Conservation (phyloP, 495 filamentous ascomycete species). For the Penicillium paxilli region DNA sequence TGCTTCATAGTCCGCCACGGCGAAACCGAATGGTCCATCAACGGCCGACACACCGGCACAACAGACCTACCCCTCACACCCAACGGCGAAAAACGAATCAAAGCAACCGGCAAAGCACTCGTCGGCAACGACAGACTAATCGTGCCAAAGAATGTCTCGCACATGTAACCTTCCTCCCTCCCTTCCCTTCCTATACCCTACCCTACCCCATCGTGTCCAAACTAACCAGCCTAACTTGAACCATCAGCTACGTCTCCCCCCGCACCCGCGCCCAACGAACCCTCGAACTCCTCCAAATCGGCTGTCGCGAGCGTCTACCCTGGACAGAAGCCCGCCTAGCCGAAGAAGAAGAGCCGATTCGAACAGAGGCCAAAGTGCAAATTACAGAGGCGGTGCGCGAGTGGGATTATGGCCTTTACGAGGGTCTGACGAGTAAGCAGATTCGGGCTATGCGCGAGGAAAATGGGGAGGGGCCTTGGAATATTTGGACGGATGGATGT, state of each 20-base stretch:
- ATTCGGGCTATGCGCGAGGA: constrained; percentile 59
- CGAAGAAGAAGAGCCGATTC: constrained; percentile 37
- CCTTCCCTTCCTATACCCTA: background rate
- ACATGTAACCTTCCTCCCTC: constrained; percentile 52
- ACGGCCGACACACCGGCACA: constrained; percentile 84
- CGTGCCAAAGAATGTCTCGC: constrained; percentile 75
- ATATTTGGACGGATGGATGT: constrained; percentile 87
- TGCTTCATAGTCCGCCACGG: constrained; percentile 93
- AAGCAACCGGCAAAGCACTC: constrained; percentile 77
- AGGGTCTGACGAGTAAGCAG: constrained; percentile 76
- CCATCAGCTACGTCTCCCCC: constrained; percentile 78
- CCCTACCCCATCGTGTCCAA: background rate
- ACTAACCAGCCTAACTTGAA: background rate
- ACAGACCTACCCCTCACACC: constrained; percentile 85
- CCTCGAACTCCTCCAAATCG: constrained; percentile 73
- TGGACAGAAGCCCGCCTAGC: constrained; percentile 50
- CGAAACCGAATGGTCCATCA: constrained; percentile 97
- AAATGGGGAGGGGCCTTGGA: constrained; percentile 53
- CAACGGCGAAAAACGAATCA: constrained; percentile 82
- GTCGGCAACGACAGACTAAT: constrained; percentile 85
- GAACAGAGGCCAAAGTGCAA: constrained; percentile 56
- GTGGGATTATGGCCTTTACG: constrained; percentile 97
- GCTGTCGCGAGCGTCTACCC: constrained; percentile 51
- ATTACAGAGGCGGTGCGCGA: constrained; percentile 80
- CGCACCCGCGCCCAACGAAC: constrained; percentile 83